phyloP scores from a whole-genome alignment of 129 eudicot species.

The Helianthus annuus region HanXRQr2.0-SUNRISE NC_035441.2:188908215-188908714 shows the following conservation, averaged over 20 bases:
- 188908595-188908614: constrained; percentile 15
- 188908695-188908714: constrained; percentile 70
- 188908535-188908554: constrained; percentile 71
- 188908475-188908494: constrained; percentile 85
- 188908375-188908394: constrained; percentile 86
- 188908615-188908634: constrained; percentile 4
- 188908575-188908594: constrained; percentile 93
- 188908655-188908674: constrained; percentile 57
- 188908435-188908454: not conserved
- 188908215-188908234: constrained; percentile 25
- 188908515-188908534: constrained; percentile 74
- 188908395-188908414: constrained; percentile 47
- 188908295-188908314: constrained; percentile 71
- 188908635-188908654: not conserved
- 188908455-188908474: not conserved
- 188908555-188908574: constrained; percentile 58
- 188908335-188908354: constrained; percentile 84
- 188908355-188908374: constrained; percentile 92
- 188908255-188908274: constrained; percentile 94
- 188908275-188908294: constrained; percentile 94
- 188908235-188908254: constrained; percentile 93
- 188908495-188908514: constrained; percentile 71
- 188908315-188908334: constrained; percentile 74
- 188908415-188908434: constrained; percentile 7
- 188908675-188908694: constrained; percentile 82